phyloP scores from a whole-genome alignment of 1,139 yeast genomes.

The Blastobotrys malaysiensis region DNA sequence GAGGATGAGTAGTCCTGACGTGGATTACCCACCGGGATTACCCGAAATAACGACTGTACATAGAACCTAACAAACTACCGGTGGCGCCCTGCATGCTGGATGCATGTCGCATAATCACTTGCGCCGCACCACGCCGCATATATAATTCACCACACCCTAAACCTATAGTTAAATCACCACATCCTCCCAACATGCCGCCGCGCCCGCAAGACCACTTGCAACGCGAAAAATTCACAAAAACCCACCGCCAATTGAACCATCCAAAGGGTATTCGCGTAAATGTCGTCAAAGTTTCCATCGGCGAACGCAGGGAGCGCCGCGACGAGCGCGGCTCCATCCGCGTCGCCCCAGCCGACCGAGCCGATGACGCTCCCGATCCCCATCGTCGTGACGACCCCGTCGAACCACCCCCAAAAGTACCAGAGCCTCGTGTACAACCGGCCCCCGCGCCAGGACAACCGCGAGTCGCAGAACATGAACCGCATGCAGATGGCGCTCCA shows the following conservation, averaged over 20 bases:
- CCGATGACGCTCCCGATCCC: constrained; percentile 22
- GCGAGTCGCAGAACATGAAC: constrained; percentile 34
- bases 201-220: neutral
- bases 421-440: constrained; percentile 25
- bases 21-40: no score
- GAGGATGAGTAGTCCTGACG: constrained; percentile 57
- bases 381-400: constrained; percentile 33
- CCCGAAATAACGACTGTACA: neutral
- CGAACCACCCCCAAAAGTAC: constrained; percentile 30
- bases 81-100: neutral
- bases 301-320: constrained; percentile 4
- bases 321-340: neutral
- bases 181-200: no score
- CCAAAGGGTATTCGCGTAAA: neutral
- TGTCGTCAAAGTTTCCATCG: constrained; percentile 4
- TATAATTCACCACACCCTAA: no score
- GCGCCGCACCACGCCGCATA: neutral
- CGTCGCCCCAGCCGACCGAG: constrained; percentile 9
- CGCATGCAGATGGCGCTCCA: constrained; percentile 61
- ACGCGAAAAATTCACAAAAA: neutral
- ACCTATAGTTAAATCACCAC: no score
- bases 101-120: neutral
- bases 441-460: constrained; percentile 9
- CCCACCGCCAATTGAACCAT: neutral
- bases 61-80: no score